Evolutionary conservation across 2,329 filamentous ascomycete genomes (phyloP), one percentile per base, ranked within the genome.

Genomic region (Phoma sp.): DNA sequence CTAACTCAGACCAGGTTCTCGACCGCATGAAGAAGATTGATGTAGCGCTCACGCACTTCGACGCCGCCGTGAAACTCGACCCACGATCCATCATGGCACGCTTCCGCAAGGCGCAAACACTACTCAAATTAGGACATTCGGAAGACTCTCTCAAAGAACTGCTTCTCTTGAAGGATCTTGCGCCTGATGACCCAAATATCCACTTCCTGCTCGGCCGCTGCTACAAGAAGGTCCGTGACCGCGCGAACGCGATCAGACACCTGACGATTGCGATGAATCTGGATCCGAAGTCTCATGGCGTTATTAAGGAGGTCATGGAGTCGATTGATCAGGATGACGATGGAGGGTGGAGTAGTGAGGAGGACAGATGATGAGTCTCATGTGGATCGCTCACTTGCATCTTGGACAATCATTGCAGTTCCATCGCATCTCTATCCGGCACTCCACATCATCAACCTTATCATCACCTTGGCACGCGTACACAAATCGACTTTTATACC

Each of bases 301-400:
- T 92, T 74, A 97, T 99, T 76, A 99, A 98, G 77, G 92, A 96
- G 73, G 92, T 92, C 15, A 97, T 99, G 78, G 93, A 98, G 79
- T 89, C 88, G 65, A 84, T 98, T 53, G 92, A 96, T 67, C 88
- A 92, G 51, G 88, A 91, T 56, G 83, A 84, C 18, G 81, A 82
- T 51, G 72, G 57, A 3, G 65, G 58, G 2, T 69, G 66, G 67
- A 71, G 68, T 42, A 72, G 68, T 54, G 72, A 69, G n/a, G 71
- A 72, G 26, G 69, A 74, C 15, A 43, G 58, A 40, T 69, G 59
- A 66, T 36, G 26, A 33, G 6, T 14, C 17, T 48, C 14, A 12
- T 5, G 7, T 38, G 12, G 15, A 33, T n/a, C 5, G 15, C 30
- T 33, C 17, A n/a, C 3, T 17, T 12, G 21, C 21, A 7, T 10